Conservation (phyloP, 495 filamentous ascomycete species). For the Amniculicola lignicola region DNA sequence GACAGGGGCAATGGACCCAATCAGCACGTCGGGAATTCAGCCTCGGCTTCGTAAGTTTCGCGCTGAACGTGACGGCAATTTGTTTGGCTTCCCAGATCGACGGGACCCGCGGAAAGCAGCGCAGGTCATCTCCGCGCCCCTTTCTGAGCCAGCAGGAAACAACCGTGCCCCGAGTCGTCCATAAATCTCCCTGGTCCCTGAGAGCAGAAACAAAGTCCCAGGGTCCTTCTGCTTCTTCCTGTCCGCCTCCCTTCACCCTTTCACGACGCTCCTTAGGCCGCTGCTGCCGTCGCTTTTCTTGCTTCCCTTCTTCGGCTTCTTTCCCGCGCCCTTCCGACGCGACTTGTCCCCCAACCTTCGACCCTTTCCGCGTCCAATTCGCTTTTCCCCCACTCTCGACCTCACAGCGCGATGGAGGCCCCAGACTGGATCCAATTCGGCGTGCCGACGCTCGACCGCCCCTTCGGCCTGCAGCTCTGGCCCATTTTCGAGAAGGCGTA, state of each 20-base stretch:
- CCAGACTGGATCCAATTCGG: conserved; percentile 41
- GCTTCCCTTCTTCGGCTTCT: background rate
- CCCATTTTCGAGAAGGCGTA: conserved; percentile 83
- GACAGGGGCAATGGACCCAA: background rate
- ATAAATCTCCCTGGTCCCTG: background rate
- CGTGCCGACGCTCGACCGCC: conserved; percentile 76
- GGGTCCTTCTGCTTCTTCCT: conserved; percentile 4
- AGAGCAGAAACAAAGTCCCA: background rate
- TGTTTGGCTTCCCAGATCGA: background rate
- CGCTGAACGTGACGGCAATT: background rate
- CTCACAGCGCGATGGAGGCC: conserved; percentile 7
- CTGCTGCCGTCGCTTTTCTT: conserved; percentile 1
- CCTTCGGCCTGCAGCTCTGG: conserved; percentile 91
- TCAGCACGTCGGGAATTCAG: background rate
- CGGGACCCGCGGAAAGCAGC: conserved; percentile 15
- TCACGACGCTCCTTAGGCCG: conserved; percentile 30
- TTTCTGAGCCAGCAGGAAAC: conserved; percentile 1
- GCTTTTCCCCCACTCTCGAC: no score
- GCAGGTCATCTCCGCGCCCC: conserved; percentile 28
- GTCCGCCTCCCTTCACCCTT: background rate
- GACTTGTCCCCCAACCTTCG: background rate
- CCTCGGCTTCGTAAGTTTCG: background rate
- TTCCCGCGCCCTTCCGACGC: background rate
- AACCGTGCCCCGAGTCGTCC: background rate
- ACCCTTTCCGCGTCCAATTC: background rate